phyloP scores from a whole-genome alignment of 225 moss, liverwort and hornwort genomes.

The Polytrichum commune region DNA sequence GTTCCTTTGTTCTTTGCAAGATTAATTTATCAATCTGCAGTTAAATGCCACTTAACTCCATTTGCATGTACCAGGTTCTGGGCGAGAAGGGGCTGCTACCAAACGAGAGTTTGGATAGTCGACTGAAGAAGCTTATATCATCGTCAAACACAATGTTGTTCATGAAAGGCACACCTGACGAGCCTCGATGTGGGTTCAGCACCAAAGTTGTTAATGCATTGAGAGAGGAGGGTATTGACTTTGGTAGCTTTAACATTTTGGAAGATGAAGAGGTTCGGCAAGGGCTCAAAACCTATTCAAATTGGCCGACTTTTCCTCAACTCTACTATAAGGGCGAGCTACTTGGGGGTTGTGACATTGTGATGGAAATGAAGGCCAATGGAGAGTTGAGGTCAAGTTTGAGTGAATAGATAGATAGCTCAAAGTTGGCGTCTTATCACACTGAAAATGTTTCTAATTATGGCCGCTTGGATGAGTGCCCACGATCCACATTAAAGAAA shows the following conservation, averaged over 20 bases:
- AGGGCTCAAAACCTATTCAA: slow-evolving; percentile 59
- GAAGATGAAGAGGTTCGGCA: slow-evolving; percentile 67
- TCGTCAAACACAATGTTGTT: slow-evolving; percentile 56
- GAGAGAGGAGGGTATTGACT: slow-evolving; percentile 44
- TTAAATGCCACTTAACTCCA: slow-evolving; percentile 2
- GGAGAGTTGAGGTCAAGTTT: slow-evolving; percentile 47
- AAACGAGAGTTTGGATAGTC: slow-evolving; percentile 42
- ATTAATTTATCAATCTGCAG: neutral
- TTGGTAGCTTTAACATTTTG: slow-evolving; percentile 58
- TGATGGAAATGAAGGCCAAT: slow-evolving; percentile 58
- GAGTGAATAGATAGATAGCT: slow-evolving; percentile 1
- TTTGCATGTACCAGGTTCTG: slow-evolving; percentile 55
- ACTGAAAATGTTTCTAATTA: neutral
- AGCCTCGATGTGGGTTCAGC: slow-evolving; percentile 66
- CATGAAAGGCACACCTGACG: slow-evolving; percentile 72
- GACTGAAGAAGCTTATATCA: slow-evolving; percentile 40
- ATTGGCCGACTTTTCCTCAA: slow-evolving; percentile 79
- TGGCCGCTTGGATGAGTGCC: neutral
- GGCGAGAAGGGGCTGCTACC: slow-evolving; percentile 36
- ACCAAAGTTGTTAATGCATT: slow-evolving; percentile 60
- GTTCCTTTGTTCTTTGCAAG: neutral
- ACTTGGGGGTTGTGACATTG: slow-evolving; percentile 63
- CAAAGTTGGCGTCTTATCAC: neutral
- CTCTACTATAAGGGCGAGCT: slow-evolving; percentile 73
- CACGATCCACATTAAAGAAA: neutral